These are phyloP conservation scores for Mercurialis annua DNA, from an alignment of 345 rosid species.

Conservation along the genomic window DNA sequence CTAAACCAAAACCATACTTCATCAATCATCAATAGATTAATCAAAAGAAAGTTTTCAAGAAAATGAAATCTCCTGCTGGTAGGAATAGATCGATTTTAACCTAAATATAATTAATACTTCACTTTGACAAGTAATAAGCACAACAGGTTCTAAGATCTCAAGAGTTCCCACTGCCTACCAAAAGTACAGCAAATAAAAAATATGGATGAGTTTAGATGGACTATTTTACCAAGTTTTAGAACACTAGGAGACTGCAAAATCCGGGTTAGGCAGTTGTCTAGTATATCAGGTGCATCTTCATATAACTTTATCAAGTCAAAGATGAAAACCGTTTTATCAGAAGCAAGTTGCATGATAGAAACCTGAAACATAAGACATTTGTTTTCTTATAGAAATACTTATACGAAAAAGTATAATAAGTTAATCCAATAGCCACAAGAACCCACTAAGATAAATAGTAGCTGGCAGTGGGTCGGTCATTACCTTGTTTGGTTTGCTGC, in stretches of 20 bases:
- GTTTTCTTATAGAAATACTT: conserved; percentile 7
- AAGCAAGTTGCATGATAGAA: conserved; percentile 90
- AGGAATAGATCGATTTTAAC: not conserved
- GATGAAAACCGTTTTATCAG: conserved; percentile 64
- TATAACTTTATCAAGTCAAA: conserved; percentile 83
- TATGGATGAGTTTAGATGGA: conserved; percentile 6
- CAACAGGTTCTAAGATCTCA: not conserved
- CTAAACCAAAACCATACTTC: not conserved
- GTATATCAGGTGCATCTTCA: conserved; percentile 51
- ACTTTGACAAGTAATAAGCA: not conserved
- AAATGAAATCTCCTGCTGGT: not conserved
- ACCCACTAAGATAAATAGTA: not conserved
- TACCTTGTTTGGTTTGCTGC: conserved; percentile 77
- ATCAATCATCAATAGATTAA: not conserved
- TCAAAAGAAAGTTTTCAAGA: not conserved
- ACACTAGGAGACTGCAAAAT: conserved; percentile 67
- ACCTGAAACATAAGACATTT: conserved; percentile 52
- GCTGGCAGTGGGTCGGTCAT: not conserved
- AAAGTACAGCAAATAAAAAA: not conserved
- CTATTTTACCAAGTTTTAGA: conserved; percentile 84
- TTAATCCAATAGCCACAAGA: conserved; percentile 2
- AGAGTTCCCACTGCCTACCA: not conserved
- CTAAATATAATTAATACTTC: not conserved
- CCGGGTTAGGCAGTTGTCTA: conserved; percentile 67
- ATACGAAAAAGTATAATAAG: not conserved